Base-by-base conservation (phyloP, 805 yeast species). In the Tetrapisispora nanseiensis region DNA sequence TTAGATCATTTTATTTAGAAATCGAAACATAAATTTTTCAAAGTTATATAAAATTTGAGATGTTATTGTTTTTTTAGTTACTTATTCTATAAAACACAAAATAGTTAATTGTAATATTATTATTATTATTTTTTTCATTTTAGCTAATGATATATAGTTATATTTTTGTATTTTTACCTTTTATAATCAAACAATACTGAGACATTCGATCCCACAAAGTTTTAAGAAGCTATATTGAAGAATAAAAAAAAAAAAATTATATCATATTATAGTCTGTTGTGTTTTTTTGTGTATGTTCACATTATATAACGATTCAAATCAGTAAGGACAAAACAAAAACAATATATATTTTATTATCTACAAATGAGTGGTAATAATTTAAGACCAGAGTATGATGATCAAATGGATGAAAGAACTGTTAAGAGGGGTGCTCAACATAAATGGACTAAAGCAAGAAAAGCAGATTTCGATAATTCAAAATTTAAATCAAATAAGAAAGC, bases 381-480 rank as follows among this genome's bases (percentile, higher is more conserved):
- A 45, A 51, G 52, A 43, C 53, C 60, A 22, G 57, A 39, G n/a
- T 54, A 54, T 40, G 54, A 62, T 51, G 68, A 59, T 50, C 62
- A 66, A 45, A 64, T 62, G 55, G 65, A 63, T 52, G 68, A 64
- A 23, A 61, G 63, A 21, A 61, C 58, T 50, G 61, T 63, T 53
- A 65, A 70, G 46, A 60, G 73, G 47, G 71, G 69, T 21, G 68
- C 66, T 48, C 65, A 63, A 39, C 41, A 59, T 46, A 68, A 70
- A 35, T 45, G 52, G 54, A 56, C 59, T 21, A 54, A 52, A 32
- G 56, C 62, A 28, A 54, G 63, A 16, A 56, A 54, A 30, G 51
- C 56, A 8, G 63, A 58, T 39, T 49, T 37, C 32, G 52, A 49
- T 2, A 50, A 45, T 19, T 26, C 39, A 19, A 41, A 47, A 23